Percentiles rank a stretch among this genome's conserved stretches.
phyloP scores from a whole-genome alignment of 2,329 filamentous ascomycete species.

The Ophiostoma populinum region DNA sequence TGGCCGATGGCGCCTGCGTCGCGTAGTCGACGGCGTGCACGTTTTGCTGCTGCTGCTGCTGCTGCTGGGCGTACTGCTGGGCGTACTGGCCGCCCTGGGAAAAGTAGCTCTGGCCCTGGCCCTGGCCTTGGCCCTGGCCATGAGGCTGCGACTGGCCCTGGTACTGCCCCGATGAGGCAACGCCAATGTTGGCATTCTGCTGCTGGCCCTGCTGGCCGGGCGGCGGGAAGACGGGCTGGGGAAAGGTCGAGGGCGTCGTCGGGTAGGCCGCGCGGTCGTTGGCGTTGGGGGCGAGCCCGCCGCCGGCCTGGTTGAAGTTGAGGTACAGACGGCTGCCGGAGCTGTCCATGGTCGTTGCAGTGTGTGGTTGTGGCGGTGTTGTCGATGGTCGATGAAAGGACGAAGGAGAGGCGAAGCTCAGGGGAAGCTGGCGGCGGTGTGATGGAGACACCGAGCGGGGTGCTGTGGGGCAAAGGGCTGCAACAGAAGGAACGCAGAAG shows the following conservation, averaged over 20 bases:
- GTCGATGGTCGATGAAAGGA: too few relatives aligned
- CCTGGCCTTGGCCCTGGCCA: constrained; percentile 14
- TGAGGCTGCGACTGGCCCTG: constrained; percentile 9
- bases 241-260: constrained; percentile 89
- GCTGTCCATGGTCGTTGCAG: constrained; percentile 36
- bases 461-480: too few relatives aligned
- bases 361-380: too few relatives aligned
- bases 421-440: too few relatives aligned
- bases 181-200: constrained; percentile 22
- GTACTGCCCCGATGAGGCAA: constrained; percentile 26
- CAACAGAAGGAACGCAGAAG: too few relatives aligned
- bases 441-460: too few relatives aligned
- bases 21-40: not conserved
- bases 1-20: too few relatives aligned
- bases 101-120: constrained; percentile 36
- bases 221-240: constrained; percentile 60
- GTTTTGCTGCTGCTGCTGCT: constrained; percentile 16
- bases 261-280: constrained; percentile 52
- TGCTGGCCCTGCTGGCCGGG: constrained; percentile 18
- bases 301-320: constrained; percentile 49
- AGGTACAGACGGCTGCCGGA: constrained; percentile 47
- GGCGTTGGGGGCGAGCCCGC: constrained; percentile 35
- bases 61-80: constrained; percentile 13
- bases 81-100: constrained; percentile 28
- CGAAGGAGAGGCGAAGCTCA: too few relatives aligned